Evolutionary conservation across 176 grass and related monocot genomes (phyloP), one percentile per base, ranked within the genome.

Genomic region (Eremochloa ophiuroides): DNA sequence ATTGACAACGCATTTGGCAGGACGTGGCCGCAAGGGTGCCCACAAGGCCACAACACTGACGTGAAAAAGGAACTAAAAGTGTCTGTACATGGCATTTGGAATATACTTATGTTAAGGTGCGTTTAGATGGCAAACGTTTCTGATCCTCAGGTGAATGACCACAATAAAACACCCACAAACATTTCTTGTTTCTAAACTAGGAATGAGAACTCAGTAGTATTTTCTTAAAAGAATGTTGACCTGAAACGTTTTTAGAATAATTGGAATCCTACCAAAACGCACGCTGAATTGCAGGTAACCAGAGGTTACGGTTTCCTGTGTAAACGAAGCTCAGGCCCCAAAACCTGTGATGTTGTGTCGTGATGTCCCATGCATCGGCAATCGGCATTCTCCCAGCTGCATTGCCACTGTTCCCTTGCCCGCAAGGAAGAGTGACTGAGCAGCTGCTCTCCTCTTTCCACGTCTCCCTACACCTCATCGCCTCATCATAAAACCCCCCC

Each of bases 401-500:
- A 29, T 15, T 30, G 26, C 13, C 14, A 40, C 40, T 73, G 40
- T 88, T 69, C 77, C 82, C 61, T 51, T 26, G 41, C 20, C 29
- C 43, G 20, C 62, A 29, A 66, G 31, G 28, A 14, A 18, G 16
- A 59, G 55, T 26, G 55, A 59, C 55, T n/a, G 55, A 26, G 55
- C 55, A 59, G 55, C 55, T 26, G 42, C 80, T 85, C 34, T 10
- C 18, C 69, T 74, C 77, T 71, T 66, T 86, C 44, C 79, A 78
- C 66, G 64, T 71, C 22, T 25, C 9, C 20, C 4, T 23, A 18
- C 78, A 46, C 71, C 59, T 74, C 85, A 35, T 78, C 68, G 5
- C 22, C 75, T 42, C 83, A 90, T 83, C 88, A 83, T 90, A 90
- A 90, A 90, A 85, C 0, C 76, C 50, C 87, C 62, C 66, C 75